Evolutionary conservation across 768 basidiomycete genomes (phyloP).

Genomic region (Boletus sp.): DNA sequence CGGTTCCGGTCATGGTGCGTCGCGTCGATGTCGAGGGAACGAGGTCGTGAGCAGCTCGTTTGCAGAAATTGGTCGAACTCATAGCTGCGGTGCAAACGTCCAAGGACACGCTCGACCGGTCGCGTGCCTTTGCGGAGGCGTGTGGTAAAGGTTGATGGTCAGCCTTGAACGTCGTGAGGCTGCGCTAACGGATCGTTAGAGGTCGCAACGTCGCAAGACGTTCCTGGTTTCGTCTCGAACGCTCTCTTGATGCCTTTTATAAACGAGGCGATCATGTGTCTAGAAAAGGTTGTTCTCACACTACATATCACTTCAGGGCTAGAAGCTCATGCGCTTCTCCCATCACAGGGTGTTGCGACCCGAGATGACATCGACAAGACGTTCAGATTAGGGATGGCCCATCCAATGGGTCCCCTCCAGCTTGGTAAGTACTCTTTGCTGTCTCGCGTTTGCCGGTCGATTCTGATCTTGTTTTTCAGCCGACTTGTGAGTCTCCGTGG

Average conservation of each 20-base stretch:
- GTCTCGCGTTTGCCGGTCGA: background rate
- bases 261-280: constrained; percentile 93
- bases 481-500: constrained; percentile 29
- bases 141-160: constrained; percentile 75
- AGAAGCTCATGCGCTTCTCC: background rate
- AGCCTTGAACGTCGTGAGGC: background rate
- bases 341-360: constrained; percentile 77
- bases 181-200: constrained; percentile 43
- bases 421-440: constrained; percentile 48
- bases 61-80: constrained; percentile 89
- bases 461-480: constrained; percentile 20
- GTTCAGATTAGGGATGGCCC: constrained; percentile 88
- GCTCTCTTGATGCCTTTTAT: constrained; percentile 96
- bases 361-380: constrained; percentile 96
- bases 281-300: constrained; percentile 67
- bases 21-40: background rate
- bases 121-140: constrained; percentile 78
- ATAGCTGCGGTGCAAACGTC: constrained; percentile 93
- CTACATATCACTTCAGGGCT: background rate
- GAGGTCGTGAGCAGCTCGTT: background rate
- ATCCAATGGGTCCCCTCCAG: constrained; percentile 93
- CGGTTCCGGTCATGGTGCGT: constrained; percentile 91
- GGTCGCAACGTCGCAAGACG: constrained; percentile 87
- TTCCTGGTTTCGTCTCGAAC: constrained; percentile 94
- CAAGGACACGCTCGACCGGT: constrained; percentile 66